These are phyloP conservation scores for Candolleomyces aberdarensis DNA, from an alignment of 768 basidiomycete genomes.

Conservation along the genomic window DNA sequence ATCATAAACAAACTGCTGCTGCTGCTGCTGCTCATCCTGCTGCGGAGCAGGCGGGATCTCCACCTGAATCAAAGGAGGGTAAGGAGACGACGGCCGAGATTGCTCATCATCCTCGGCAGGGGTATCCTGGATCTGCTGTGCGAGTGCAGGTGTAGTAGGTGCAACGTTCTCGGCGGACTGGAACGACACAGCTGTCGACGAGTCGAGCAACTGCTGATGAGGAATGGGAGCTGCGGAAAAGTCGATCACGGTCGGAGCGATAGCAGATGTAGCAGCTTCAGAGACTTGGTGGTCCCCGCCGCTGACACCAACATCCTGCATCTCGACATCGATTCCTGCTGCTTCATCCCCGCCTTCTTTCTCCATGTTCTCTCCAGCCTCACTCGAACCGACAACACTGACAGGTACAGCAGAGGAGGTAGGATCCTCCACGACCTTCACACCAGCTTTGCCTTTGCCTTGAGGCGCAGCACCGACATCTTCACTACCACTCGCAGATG, in stretches of 20 bases:
- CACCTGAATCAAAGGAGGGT: slow-evolving; percentile 6
- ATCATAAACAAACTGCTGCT: background rate
- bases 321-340: too few species aligned
- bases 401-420: background rate
- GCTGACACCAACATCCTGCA: background rate
- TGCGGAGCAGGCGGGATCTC: slow-evolving; percentile 7
- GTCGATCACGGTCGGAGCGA: background rate
- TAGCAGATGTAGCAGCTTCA: background rate
- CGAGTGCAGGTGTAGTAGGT: too few species aligned
- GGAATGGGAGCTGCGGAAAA: too few species aligned
- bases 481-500: background rate
- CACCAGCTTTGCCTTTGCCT: background rate
- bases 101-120: too few species aligned
- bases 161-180: too few species aligned
- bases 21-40: background rate
- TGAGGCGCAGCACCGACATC: too few species aligned
- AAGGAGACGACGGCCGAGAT: background rate
- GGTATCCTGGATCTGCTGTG: background rate
- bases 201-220: too few species aligned
- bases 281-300: background rate
- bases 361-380: too few species aligned
- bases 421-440: background rate
- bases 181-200: too few species aligned
- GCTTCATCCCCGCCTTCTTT: too few species aligned
- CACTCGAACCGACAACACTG: too few species aligned